Evolutionary conservation across 1,284 basidiomycete genomes (phyloP).

Genomic region (Rhodotorula glutinis): DNA sequence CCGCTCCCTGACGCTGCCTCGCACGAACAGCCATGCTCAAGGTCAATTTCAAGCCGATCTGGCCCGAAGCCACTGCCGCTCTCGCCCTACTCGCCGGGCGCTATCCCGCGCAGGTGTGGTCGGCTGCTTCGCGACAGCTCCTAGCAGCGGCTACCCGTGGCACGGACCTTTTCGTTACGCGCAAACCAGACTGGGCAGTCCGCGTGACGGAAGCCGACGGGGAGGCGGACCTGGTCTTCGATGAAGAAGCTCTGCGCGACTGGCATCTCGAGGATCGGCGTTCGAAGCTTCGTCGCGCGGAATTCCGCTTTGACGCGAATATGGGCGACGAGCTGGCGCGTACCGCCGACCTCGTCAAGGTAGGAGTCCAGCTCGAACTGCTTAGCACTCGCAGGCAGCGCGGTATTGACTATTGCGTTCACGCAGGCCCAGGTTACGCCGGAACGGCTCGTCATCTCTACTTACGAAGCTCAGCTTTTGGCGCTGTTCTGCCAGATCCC

Average conservation of each 20-base stretch:
- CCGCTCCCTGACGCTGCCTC: neutral
- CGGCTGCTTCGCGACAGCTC: conserved; percentile 54
- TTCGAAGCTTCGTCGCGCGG: conserved; percentile 12
- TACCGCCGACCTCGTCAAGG: conserved; percentile 18
- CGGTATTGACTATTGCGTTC: conserved; percentile 7
- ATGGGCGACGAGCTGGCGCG: conserved; percentile 15
- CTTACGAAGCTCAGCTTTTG: conserved; percentile 78
- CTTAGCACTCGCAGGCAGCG: conserved; percentile 31
- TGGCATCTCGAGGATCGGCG: conserved; percentile 32
- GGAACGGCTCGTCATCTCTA: conserved; percentile 68
- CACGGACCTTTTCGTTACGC: conserved; percentile 28
- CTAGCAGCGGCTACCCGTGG: conserved; percentile 35
- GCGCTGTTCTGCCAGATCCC: conserved; percentile 63
- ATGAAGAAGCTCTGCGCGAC: conserved; percentile 43
- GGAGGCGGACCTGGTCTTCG: conserved; percentile 36
- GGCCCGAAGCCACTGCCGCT: conserved; percentile 71
- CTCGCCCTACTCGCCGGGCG: conserved; percentile 60
- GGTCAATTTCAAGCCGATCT: conserved; percentile 82
- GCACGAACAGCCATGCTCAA: conserved; percentile 67
- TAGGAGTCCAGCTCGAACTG: conserved; percentile 11
- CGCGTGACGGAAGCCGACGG: neutral
- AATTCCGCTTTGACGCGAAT: conserved; percentile 22
- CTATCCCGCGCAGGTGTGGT: conserved; percentile 70
- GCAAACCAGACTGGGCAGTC: conserved; percentile 35
- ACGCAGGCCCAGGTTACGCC: conserved; percentile 58